These are phyloP conservation scores for Carpinus viminea DNA, from an alignment of 306 rosid species.

Conservation along the genomic window DNA sequence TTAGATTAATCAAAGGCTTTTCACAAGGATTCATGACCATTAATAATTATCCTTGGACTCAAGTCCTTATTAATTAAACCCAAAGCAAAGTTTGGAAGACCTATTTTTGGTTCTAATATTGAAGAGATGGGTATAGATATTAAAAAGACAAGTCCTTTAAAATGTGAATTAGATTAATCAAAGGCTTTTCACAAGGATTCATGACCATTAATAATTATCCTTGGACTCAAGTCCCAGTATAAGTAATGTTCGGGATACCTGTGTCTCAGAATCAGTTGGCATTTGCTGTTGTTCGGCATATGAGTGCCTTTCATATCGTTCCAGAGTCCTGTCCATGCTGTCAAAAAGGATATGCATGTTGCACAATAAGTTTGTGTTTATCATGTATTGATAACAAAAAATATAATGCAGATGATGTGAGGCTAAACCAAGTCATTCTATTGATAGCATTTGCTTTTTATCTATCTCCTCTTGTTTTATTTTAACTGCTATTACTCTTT, in stretches of 20 bases:
- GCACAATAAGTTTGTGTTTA: too few species aligned
- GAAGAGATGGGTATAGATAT: background rate
- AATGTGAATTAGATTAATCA: too few species aligned
- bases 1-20: too few species aligned
- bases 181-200: too few species aligned
- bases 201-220: too few species aligned
- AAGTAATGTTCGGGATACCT: conserved; percentile 41
- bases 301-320: conserved; percentile 58
- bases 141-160: background rate
- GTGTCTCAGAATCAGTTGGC: conserved; percentile 31
- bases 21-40: too few species aligned
- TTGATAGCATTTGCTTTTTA: too few species aligned
- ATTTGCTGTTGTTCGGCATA: conserved; percentile 31
- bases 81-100: background rate
- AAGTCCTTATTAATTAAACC: background rate
- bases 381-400: background rate
- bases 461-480: too few species aligned
- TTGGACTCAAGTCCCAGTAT: too few species aligned
- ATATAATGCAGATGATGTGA: background rate
- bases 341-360: conserved; percentile 14
- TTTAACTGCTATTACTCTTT: too few species aligned
- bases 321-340: conserved; percentile 65
- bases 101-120: background rate
- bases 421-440: too few species aligned
- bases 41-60: background rate